These are phyloP conservation scores for Peribolospora kevripleyi DNA, from an alignment of 768 basidiomycete species.

Conservation along the genomic window DNA sequence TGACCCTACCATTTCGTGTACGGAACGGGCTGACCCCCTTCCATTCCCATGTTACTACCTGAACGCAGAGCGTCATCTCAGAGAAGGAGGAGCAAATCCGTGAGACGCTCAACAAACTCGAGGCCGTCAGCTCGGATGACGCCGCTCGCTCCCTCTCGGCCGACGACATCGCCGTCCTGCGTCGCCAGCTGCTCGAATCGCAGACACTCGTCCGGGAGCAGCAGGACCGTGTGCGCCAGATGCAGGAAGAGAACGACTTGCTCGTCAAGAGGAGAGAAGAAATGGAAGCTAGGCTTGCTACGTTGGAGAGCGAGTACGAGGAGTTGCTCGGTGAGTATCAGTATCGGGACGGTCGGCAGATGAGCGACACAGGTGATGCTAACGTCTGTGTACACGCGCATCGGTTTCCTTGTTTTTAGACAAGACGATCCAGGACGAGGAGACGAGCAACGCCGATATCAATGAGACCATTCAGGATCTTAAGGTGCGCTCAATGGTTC, in stretches of 20 bases:
- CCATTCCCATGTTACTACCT: background rate
- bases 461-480: slow-evolving; percentile 69
- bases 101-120: slow-evolving; percentile 56
- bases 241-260: slow-evolving; percentile 80
- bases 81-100: slow-evolving; percentile 89
- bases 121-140: slow-evolving; percentile 42
- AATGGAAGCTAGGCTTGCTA: slow-evolving; percentile 51
- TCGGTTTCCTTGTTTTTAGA: slow-evolving; percentile 26
- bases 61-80: slow-evolving; percentile 56
- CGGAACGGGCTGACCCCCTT: background rate
- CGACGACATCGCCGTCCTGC: slow-evolving; percentile 56
- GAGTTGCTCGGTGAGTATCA: slow-evolving; percentile 57
- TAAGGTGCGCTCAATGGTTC: slow-evolving; percentile 32
- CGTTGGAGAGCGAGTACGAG: slow-evolving; percentile 82
- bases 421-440: slow-evolving; percentile 76
- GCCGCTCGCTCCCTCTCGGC: slow-evolving; percentile 33
- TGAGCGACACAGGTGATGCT: background rate
- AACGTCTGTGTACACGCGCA: background rate
- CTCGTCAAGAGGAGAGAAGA: slow-evolving; percentile 59
- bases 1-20: background rate
- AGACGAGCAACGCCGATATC: slow-evolving; percentile 55
- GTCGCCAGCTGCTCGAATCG: slow-evolving; percentile 69
- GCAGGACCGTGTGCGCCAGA: slow-evolving; percentile 63
- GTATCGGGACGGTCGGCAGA: background rate
- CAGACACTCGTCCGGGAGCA: slow-evolving; percentile 68